Base-by-base conservation (phyloP, 2,329 filamentous ascomycete species). In the Mycocentrospora acerina region DNA sequence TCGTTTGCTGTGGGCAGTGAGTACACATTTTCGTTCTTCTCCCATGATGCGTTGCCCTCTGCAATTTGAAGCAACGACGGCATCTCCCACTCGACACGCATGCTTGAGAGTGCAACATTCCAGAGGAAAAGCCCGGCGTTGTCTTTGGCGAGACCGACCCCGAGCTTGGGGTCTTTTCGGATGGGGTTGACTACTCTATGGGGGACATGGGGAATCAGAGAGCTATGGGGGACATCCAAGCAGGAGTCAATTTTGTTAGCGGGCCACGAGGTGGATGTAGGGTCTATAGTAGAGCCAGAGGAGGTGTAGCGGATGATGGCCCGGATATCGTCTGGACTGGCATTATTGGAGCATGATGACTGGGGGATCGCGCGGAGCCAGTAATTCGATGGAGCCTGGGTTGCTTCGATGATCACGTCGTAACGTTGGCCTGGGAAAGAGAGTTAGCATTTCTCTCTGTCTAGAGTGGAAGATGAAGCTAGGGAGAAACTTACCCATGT, bases 31-130 rank as follows among this genome's bases (percentile, higher is more conserved):
- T 57, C 44, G 17, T 44, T 34, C 11, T 16, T 34, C 35, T 51
- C 44, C 25, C 48, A 55, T 1, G 38, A 47, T 22, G 40, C 38
- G 33, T 42, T 51, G 14, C 64, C 59, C 15, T 57, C 48, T 9
- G 61, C 59, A 17, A 70, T 51, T n/a, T 51, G 55, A 34, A 60
- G 42, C 4, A 72, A 59, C 0, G 72, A 76, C 9, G 76, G 74
- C 27, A 73, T 48, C 3, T 47, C 51, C 74, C 73, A 78, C 37
- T 75, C 58, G 3, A 76, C 63, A 2, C 63, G 35, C 55, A 77
- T 66, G 16, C 66, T 70, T 16, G 64, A 71, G 17, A 57, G 59
- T 53, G 74, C 75, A 19, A 59, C 53, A n/a, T 49, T 30, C 55
- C 55, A 61, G 19, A 45, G 51, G 46, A 56, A 57, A 6, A 58